phyloP scores from a whole-genome alignment of 768 basidiomycete genomes.

The Mycena leptocephala region DNA sequence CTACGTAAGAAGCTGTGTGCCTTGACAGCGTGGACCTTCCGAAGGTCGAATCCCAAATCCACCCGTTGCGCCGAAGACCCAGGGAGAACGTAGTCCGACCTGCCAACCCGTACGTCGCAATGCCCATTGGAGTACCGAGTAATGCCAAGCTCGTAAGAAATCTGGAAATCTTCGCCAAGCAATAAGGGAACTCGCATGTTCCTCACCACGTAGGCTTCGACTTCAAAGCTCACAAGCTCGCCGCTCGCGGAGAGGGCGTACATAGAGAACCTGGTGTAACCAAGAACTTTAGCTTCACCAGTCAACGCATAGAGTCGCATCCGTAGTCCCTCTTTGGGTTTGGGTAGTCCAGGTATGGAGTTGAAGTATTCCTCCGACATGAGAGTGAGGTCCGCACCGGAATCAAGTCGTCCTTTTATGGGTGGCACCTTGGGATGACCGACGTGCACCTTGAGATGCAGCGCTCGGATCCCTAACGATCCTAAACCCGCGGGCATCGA shows the following conservation, averaged over 20 bases:
- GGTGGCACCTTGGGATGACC: neutral
- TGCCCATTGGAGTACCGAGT: too few species aligned
- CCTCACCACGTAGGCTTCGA: slow-evolving; percentile 44
- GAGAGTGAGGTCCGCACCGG: slow-evolving; percentile 33
- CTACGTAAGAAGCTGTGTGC: neutral
- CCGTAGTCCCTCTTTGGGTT: too few species aligned
- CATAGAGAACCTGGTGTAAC: slow-evolving; percentile 33
- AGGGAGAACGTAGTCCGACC: neutral
- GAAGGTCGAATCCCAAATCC: slow-evolving; percentile 22
- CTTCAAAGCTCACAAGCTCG: slow-evolving; percentile 16
- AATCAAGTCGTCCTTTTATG: slow-evolving; percentile 20
- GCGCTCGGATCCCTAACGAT: slow-evolving; percentile 6
- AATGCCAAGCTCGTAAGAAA: too few species aligned
- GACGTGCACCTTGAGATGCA: slow-evolving; percentile 19
- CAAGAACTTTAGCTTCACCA: slow-evolving; percentile 32
- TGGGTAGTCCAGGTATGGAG: neutral
- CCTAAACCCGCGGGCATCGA: neutral
- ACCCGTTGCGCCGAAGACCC: slow-evolving; percentile 20
- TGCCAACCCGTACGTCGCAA: slow-evolving; percentile 41
- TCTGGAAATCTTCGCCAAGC: too few species aligned
- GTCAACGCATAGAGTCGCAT: slow-evolving; percentile 31
- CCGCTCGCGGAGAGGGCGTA: neutral
- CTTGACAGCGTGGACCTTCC: neutral
- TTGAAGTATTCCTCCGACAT: slow-evolving; percentile 30
- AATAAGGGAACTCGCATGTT: slow-evolving; percentile 46